Percentiles rank a stretch among this genome's conserved stretches.
These are phyloP conservation scores for Puccinia coronata DNA, from an alignment of 1,284 basidiomycete species.

Conservation along the genomic window DNA sequence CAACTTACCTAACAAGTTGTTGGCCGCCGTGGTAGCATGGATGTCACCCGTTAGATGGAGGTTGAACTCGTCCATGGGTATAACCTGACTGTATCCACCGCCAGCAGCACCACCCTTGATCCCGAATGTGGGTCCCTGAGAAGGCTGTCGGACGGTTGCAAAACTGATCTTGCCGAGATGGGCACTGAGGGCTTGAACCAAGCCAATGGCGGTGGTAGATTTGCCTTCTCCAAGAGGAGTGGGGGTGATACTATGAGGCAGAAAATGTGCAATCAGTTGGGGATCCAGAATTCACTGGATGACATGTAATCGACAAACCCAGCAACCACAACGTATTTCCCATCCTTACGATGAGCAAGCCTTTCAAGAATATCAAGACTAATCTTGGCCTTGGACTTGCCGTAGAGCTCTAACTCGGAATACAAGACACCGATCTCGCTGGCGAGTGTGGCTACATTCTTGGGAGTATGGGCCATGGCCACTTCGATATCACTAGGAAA, in stretches of 20 bases:
- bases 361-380: constrained; percentile 85
- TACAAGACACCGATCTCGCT: constrained; percentile 82
- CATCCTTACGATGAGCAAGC: constrained; percentile 80
- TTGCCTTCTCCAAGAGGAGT: constrained; percentile 98
- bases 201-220: constrained; percentile 96
- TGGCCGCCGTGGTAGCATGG: constrained; percentile 95
- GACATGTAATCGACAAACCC: constrained; percentile 63
- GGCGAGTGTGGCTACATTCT: constrained; percentile 80
- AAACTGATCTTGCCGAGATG: constrained; percentile 90
- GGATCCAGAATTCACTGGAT: background rate
- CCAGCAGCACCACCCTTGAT: constrained; percentile 99
- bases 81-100: constrained; percentile 97
- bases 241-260: constrained; percentile 76
- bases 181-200: constrained; percentile 94
- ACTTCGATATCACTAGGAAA: constrained; percentile 85
- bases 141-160: constrained; percentile 97
- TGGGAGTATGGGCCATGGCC: constrained; percentile 90
- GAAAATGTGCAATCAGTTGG: constrained; percentile 22
- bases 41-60: constrained; percentile 97
- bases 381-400: constrained; percentile 96
- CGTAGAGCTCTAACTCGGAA: constrained; percentile 90
- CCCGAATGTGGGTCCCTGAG: constrained; percentile 97
- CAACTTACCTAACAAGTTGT: constrained; percentile 81
- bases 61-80: constrained; percentile 99
- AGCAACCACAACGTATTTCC: constrained; percentile 95